A percentile compares a stretch with the other conserved stretches of the same genome.
Evolutionary conservation across 441 rosid genomes (phyloP).

Genomic region (Erodium texanum): DNA sequence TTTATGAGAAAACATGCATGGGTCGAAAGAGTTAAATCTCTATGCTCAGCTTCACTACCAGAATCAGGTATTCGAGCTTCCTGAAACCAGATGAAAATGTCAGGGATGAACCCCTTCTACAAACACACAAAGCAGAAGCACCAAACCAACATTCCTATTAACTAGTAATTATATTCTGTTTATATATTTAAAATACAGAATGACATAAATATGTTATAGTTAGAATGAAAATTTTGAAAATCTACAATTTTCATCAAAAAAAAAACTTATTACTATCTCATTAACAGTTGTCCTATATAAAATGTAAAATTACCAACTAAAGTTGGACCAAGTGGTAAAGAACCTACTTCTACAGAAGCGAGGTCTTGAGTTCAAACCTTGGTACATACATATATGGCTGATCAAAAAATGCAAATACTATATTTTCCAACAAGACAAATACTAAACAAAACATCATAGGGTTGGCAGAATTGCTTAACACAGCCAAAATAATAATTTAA

Average conservation of each 20-base stretch:
- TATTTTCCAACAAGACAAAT: neutral
- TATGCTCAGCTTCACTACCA: conserved; percentile 69
- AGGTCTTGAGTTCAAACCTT: no score
- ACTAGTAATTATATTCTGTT: neutral
- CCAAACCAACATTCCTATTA: neutral
- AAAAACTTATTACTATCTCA: neutral
- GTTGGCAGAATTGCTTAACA: neutral
- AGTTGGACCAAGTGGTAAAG: no score
- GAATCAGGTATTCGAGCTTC: conserved; percentile 72
- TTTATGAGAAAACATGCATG: conserved; percentile 90
- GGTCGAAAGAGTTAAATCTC: conserved; percentile 70
- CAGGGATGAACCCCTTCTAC: neutral
- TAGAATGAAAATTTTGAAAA: neutral
- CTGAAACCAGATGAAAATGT: conserved; percentile 44
- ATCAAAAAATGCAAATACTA: neutral
- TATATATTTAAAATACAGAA: neutral
- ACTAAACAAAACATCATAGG: neutral
- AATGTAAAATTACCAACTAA: conserved; percentile 3
- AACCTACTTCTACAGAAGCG: no score
- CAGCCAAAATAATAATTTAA: neutral
- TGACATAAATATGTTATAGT: neutral
- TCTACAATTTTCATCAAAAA: neutral
- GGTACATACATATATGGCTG: no score
- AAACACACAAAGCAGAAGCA: neutral
- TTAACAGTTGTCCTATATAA: neutral